phyloP scores from a whole-genome alignment of 257 asterid species.

The Coffea canephora region DNA sequence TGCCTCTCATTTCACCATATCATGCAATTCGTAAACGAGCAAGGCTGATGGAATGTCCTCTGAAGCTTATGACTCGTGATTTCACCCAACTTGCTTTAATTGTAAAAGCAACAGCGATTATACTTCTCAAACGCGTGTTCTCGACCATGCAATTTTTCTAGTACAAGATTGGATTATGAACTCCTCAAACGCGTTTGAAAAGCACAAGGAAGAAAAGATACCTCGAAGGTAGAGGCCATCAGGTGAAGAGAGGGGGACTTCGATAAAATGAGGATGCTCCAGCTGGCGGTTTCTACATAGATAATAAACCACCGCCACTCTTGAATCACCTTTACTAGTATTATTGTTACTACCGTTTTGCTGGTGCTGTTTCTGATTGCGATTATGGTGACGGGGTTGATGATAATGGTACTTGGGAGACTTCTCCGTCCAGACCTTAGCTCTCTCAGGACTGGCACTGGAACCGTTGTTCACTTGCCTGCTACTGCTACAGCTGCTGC shows the following conservation, averaged over 20 bases:
- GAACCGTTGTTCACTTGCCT: constrained; percentile 20
- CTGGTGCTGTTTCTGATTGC: constrained; percentile 22
- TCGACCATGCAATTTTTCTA: too few relatives aligned
- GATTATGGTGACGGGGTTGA: constrained; percentile 14
- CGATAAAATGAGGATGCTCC: constrained; percentile 98
- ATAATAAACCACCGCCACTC: constrained; percentile 77
- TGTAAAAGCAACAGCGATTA: neutral
- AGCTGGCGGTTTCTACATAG: constrained; percentile 79
- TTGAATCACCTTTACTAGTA: constrained; percentile 26
- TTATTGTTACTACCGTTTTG: constrained; percentile 33
- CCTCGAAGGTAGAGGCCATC: constrained; percentile 90
- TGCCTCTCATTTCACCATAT: too few relatives aligned
- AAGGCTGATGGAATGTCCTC: too few relatives aligned
- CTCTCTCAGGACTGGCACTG: constrained; percentile 81
- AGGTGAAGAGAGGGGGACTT: constrained; percentile 77
- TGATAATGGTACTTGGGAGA: constrained; percentile 71
- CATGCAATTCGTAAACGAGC: too few relatives aligned
- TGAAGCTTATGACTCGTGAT: neutral
- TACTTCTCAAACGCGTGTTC: neutral
- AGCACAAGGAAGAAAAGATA: neutral
- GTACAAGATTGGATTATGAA: too few relatives aligned
- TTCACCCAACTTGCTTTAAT: neutral
- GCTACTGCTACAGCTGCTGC: neutral
- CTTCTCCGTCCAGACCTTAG: constrained; percentile 92
- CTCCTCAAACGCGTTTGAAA: too few relatives aligned